These are phyloP conservation scores for Murraya paniculata DNA, from an alignment of 345 rosid genomes.

Conservation along the genomic window DNA sequence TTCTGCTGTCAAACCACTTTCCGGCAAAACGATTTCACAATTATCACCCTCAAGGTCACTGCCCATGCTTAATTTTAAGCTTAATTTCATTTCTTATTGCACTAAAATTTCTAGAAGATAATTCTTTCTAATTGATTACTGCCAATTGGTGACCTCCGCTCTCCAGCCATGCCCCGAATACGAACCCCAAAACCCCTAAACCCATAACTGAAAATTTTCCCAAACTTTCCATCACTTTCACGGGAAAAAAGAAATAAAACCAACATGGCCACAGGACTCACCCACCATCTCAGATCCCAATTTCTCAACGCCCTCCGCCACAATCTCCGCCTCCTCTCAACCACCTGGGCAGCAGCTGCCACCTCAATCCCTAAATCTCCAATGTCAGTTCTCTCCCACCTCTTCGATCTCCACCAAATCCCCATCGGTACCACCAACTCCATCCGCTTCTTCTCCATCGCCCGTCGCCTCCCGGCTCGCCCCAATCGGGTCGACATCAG, in stretches of 20 bases:
- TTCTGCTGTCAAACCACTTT: too few relatives aligned
- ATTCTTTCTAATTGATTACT: too few relatives aligned
- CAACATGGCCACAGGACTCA: constrained; percentile 54
- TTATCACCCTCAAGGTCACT: too few relatives aligned
- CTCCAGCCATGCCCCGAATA: neutral
- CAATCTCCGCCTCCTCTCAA: constrained; percentile 21
- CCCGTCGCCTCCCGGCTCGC: constrained; percentile 57
- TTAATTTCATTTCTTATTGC: too few relatives aligned
- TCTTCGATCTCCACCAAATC: constrained; percentile 26
- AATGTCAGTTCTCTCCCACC: constrained; percentile 10
- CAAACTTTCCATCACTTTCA: constrained; percentile 6
- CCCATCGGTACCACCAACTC: constrained; percentile 5
- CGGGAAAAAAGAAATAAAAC: neutral
- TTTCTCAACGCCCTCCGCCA: constrained; percentile 20
- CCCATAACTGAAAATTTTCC: neutral
- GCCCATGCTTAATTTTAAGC: too few relatives aligned
- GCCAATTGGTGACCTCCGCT: neutral
- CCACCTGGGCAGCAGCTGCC: constrained; percentile 14
- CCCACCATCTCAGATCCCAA: constrained; percentile 55
- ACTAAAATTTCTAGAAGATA: too few relatives aligned
- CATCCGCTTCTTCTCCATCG: constrained; percentile 58
- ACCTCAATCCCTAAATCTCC: constrained; percentile 19
- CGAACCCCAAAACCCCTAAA: constrained; percentile 3
- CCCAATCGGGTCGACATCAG: constrained; percentile 72
- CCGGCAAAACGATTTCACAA: too few relatives aligned